A percentile compares a stretch with the other conserved stretches of the same genome.
These are phyloP conservation scores for Nissolia schottii DNA, from an alignment of 306 rosid genomes.

Conservation along the genomic window DNA sequence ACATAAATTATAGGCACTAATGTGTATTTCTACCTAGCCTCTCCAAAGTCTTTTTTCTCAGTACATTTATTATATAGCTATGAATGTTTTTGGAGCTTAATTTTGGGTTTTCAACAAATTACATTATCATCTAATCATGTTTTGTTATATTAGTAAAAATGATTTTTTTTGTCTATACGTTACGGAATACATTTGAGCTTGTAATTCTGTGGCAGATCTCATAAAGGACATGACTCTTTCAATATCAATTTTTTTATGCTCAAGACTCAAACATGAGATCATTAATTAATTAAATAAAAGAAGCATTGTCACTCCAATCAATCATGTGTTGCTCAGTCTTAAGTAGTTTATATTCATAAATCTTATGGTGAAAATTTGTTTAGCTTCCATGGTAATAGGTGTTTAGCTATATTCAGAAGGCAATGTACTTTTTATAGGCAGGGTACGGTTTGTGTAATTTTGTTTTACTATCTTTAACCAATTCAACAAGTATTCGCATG, in stretches of 20 bases:
- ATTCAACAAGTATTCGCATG: not conserved
- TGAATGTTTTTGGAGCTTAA: no score
- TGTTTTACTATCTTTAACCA: not conserved
- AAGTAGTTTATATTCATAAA: not conserved
- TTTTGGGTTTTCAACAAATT: no score
- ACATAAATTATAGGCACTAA: not conserved
- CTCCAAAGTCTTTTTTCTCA: not conserved
- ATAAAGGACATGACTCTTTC: no score
- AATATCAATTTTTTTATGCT: no score
- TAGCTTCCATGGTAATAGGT: not conserved
- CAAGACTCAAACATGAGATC: no score
- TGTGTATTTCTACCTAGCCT: not conserved
- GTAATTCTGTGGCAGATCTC: not conserved
- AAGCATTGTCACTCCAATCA: no score
- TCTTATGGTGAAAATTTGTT: not conserved
- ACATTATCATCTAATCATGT: no score
- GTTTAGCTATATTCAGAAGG: conserved; percentile 10
- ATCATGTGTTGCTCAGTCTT: no score
- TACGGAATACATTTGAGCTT: not conserved
- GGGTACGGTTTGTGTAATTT: not conserved
- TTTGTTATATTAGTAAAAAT: no score
- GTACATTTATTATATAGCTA: not conserved
- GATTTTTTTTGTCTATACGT: not conserved
- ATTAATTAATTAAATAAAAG: no score
- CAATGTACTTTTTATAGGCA: not conserved